Evolutionary conservation across 306 rosid genomes (phyloP), one percentile per base, ranked within the genome.

Genomic region (Elaeagnus macrophylla): DNA sequence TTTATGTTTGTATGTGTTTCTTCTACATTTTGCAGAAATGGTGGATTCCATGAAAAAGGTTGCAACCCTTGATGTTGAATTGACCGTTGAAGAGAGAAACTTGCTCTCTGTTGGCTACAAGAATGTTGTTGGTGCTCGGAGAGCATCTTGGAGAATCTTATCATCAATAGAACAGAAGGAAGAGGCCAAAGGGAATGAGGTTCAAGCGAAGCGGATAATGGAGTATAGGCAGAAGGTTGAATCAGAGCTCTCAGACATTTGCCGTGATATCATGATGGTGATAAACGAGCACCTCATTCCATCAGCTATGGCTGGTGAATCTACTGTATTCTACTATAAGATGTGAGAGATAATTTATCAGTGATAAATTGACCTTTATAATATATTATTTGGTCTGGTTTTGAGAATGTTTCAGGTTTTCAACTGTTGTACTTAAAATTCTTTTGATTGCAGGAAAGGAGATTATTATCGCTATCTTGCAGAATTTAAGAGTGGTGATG

Each of bases 91-190:
- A 40, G 77, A 76, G 68, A 44, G 71, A 50, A 71, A 71, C 48
- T 61, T 71, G 43, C 52, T 76, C 9, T 71, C 77, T 14, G 71
- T 67, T 59, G 77, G 81, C 47, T 76, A 76, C 54, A 76, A 67
- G 71, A 76, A 71, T 59, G 67, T 62, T 15, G 71, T 67, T 9
- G 77, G 81, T 14, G 77, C 77, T 39, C 62, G 81, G 46, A 60
- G 81, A 58, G 68, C 71, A 9, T 70, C 81, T 6, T 76, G 81
- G 77, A 59, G 77, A 37, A 76, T 76, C 39, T 47, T 76, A 48
- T 76, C 74, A 38, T 71, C 81, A 39, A 50, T 67, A 62, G 81
- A 76, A 63, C 77, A 62, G 43, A 76, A 76, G 71, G 81, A 76
- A 60, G 73, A 46, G 40, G 57, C 51, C 45, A 71, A 64, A 57